Base-by-base conservation (phyloP, 805 yeast species). In the Metschnikowia shivogae region DNA sequence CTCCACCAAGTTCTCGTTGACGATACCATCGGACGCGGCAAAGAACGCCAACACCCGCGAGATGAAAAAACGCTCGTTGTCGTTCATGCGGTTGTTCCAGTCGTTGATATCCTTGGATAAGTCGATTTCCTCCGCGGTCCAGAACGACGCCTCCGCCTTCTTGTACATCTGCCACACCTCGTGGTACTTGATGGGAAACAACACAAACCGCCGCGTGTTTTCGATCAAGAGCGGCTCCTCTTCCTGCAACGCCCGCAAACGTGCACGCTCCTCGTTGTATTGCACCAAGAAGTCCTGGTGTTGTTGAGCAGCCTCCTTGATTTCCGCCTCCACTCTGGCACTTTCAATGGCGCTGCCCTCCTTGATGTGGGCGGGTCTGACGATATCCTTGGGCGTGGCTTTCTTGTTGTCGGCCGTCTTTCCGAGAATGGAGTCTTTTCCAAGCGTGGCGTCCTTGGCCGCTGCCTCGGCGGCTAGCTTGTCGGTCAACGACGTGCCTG, bases 71-170 rank as follows among this genome's bases (percentile, higher is more conserved):
- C 95, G 81, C 77, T 92, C 99, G 66, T 90, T 92, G 46, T 87
- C 93, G 64, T 77, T 90, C 75, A 92, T 75, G 61, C 76, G 76
- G 73, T 85, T 80, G 65, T 88, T 90, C 99, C 99, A 92, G 73
- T 92, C 99, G 60, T 78, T 79, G 49, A 77, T 63, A 68, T 92
- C 99, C 76, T 92, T 93, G 45, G 95, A 83, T 54, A 92, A 80
- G 70, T 92, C 99, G 55, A 92, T 89, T 73, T 93, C 99, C 75
- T 92, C 99, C 39, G 98, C 97, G 34, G 98, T 93, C 99, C 99
- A 92, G 79, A 92, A 92, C 5, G 98, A 92, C 12, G 99, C 99
- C 77, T 93, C 99, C 42, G 98, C 97, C 73, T 92, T 89, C 77
- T 92, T 92, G 73, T 92, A 92, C 77, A 95, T 90, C 70, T 92